phyloP scores from a whole-genome alignment of 2,329 filamentous ascomycete species.

The Bipolaris gigantea region DNA sequence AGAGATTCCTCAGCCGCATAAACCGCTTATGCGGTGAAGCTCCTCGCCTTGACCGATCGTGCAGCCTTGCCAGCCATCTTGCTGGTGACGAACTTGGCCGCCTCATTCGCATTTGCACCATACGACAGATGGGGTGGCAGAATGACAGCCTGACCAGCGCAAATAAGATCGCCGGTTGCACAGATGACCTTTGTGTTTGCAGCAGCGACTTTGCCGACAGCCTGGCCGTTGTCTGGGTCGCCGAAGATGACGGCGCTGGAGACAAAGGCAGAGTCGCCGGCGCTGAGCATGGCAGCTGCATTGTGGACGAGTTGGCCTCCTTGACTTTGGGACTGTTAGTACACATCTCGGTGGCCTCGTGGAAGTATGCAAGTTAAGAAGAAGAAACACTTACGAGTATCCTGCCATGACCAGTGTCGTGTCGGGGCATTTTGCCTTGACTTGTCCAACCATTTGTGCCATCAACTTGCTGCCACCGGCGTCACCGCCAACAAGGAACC shows the following conservation, averaged over 20 bases:
- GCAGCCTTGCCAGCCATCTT: constrained; percentile 16
- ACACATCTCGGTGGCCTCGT: background rate
- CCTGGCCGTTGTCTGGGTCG: constrained; percentile 41
- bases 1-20: background rate
- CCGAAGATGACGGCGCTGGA: constrained; percentile 43
- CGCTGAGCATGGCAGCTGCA: constrained; percentile 41
- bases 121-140: constrained; percentile 43
- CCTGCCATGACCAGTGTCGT: constrained; percentile 54
- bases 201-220: constrained; percentile 37
- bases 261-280: constrained; percentile 28
- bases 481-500: constrained; percentile 54
- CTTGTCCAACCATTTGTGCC: constrained; percentile 46
- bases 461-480: constrained; percentile 49
- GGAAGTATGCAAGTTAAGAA: background rate
- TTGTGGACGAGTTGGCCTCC: constrained; percentile 52
- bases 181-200: constrained; percentile 41
- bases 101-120: constrained; percentile 32
- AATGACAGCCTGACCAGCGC: constrained; percentile 33
- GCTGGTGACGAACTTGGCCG: constrained; percentile 36
- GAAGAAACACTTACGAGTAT: constrained; percentile 48
- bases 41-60: constrained; percentile 1
- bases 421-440: constrained; percentile 48
- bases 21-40: constrained; percentile 3
- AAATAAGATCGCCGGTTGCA: constrained; percentile 42
- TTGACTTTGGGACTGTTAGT: constrained; percentile 30